Base-by-base conservation (phyloP, 169 alveolate genomes). In the Cytauxzoon felis region DNA sequence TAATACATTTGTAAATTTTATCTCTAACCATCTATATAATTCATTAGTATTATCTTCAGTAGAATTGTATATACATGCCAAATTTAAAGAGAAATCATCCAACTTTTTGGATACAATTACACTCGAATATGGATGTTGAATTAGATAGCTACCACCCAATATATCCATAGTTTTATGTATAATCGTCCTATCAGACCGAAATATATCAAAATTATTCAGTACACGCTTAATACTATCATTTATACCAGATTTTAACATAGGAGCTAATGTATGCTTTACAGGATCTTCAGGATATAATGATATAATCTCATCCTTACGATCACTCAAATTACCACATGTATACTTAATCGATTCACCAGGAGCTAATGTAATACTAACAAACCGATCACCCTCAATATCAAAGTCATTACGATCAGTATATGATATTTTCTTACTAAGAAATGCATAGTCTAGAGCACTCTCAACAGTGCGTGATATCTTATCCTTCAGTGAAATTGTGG, bases 341-440 rank as follows among this genome's bases (percentile, higher is more conserved):
- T 59, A 57, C 45, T 30, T 73, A 11, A 73, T 5, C 2, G 84
- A 33, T 29, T 65, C 30, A 1, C 84, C 84, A 34, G 78, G 78
- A 33, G 9, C 26, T 1, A 73, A 32, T 6, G 54, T 68, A n/a
- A 50, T 33, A 2, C 32, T 49, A 4, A 7, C 11, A 34, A 63
- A n/a, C 24, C 34, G 53, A 8, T 73, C 72, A 16, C 32, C 78
- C 8, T 1, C 56, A 11, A 62, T 53, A 18, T 42, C 72, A 48
- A 73, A 63, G 36, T 73, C 84, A n/a, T 18, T 21, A 16, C 27
- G 40, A 34, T 23, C 41, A 24, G 27, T 24, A 47, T 49, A 63
- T 16, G 59, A 16, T 27, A 73, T 47, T 5, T 53, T 63, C 24
- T 49, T 45, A 26, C 63, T 48, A 21, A n/a, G 1, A 6, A 62